Base-by-base conservation (phyloP, 2,329 filamentous ascomycete species). In the Volutella citrinella region DNA sequence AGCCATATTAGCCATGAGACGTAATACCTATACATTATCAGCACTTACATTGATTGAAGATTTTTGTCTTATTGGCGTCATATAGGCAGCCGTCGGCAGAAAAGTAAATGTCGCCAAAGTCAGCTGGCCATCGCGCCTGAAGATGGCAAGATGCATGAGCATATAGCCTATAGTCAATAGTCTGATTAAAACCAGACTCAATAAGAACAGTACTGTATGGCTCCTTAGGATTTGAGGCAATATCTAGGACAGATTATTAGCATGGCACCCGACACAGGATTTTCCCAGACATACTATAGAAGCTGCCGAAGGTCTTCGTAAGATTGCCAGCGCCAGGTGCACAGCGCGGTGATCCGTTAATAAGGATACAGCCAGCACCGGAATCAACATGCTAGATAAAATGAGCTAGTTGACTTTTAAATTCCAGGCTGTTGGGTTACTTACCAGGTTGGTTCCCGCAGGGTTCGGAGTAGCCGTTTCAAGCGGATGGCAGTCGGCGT, bases 361-460 rank as follows among this genome's bases (percentile, higher is more conserved):
- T 40, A 14, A 36, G 32, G 15, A 40, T 28, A 14, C 40, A 42
- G 7, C 40, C 40, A n/a, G n/a, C n/a, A n/a, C n/a, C n/a, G n/a
- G n/a, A n/a, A n/a, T n/a, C n/a, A n/a, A n/a, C n/a, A n/a, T n/a
- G n/a, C n/a, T n/a, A n/a, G n/a, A n/a, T n/a, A n/a, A n/a, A n/a
- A n/a, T n/a, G n/a, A n/a, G n/a, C n/a, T n/a, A n/a, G n/a, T n/a
- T n/a, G n/a, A n/a, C n/a, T n/a, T n/a, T n/a, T n/a, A n/a, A n/a
- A n/a, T n/a, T n/a, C n/a, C n/a, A n/a, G n/a, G n/a, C n/a, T n/a
- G n/a, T n/a, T n/a, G n/a, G n/a, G n/a, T n/a, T n/a, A n/a, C n/a
- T n/a, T n/a, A n/a, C n/a, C n/a, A n/a, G n/a, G n/a, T n/a, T n/a
- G n/a, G n/a, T n/a, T n/a, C n/a, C n/a, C n/a, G n/a, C n/a, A n/a